Base-by-base conservation (phyloP, 306 rosid species). In the Clitoria ternatea region DNA sequence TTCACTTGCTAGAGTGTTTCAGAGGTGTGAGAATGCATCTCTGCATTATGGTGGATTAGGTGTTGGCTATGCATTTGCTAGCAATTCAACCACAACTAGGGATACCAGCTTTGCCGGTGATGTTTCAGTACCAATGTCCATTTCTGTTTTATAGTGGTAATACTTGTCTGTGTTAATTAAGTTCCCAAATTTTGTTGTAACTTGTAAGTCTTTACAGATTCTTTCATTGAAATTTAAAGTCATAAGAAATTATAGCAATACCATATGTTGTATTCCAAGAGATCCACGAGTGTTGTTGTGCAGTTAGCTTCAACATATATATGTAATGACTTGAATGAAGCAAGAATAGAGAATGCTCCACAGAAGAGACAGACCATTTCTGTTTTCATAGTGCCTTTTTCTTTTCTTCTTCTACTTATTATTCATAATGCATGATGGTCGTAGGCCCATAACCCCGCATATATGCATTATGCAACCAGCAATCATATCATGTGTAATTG, bases 1-100 rank as follows among this genome's bases (percentile, higher is more conserved):
- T 3, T 93, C 98, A 30, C 94, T 93, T 37, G 94, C 94, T 13
- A 82, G 96, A 78, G 97, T 90, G 69, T 93, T 93, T 66, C 97
- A 88, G 70, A 87, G 97, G 79, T 80, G 89, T 23, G 92, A 90
- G 77, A 61, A 74, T 74, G 79, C 88, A 7, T 14, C 88, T 69
- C 13, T 84, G 70, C 96, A 87, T 82, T 90, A 77, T 72, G 96
- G 96, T 24, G 96, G 93, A 66, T 83, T 90, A 48, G 97, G 90
- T 18, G 88, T 85, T 26, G 97, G 97, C 5, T 90, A 90, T 66
- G 79, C 89, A 52, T 89, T 73, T 54, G 89, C 96, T 7, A 61
- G 90, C 74, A 90, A 90, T 87, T 88, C 97, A 12, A 77, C 85
- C 68, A 12, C 89, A 32, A 75, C 69, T 61, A 81, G 97, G 36